Base-by-base conservation (phyloP, 2,329 filamentous ascomycete species). In the Verticillium tricorpus region DNA sequence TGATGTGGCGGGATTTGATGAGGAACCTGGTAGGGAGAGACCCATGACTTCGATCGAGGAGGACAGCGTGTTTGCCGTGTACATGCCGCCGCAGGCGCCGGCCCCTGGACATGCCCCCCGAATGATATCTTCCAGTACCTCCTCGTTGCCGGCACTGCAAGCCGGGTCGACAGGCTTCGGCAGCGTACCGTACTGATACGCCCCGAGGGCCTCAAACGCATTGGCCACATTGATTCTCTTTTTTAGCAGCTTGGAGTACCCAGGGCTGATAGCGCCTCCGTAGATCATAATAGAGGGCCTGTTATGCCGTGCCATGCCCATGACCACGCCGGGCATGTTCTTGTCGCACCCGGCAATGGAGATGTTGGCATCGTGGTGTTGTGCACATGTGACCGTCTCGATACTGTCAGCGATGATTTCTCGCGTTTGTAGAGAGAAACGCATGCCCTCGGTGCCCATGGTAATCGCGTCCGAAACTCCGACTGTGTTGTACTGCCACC, bases 361-460 rank as follows among this genome's bases (percentile, higher is more conserved):
- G 73, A 97, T 93, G 74, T 93, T 96, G 62, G 93, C 94, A 73
- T 97, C 94, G 76, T 97, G 92, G 68, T 90, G 90, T 73, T 97
- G 93, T 5, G 91, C 93, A 73, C 90, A 94, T 1, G 93, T 97
- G 50, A 97, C 91, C 2, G 91, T 93, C 78, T 98, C 94, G 70
- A 97, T 92, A 68, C 89, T 93, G 77, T 98, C 93, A 65, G 93
- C 93, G 67, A 98, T 97, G 66, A 97, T 88, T 72, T 98, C 93
- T 63, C 93, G 85, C 2, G 90, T 91, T 72, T 97, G 93, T 6
- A 97, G 84, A 31, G 92, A 96, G 78, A 93, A 97, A 61, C 94
- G 84, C 94, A 97, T 97, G 66, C 93, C 93, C 79, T 96, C 92
- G 67, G 89, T 89, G 60, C 94, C 93, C 93, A 97, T 97, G 2